Base-by-base conservation (phyloP, 345 rosid genomes). In the Hirschfeldia incana region DNA sequence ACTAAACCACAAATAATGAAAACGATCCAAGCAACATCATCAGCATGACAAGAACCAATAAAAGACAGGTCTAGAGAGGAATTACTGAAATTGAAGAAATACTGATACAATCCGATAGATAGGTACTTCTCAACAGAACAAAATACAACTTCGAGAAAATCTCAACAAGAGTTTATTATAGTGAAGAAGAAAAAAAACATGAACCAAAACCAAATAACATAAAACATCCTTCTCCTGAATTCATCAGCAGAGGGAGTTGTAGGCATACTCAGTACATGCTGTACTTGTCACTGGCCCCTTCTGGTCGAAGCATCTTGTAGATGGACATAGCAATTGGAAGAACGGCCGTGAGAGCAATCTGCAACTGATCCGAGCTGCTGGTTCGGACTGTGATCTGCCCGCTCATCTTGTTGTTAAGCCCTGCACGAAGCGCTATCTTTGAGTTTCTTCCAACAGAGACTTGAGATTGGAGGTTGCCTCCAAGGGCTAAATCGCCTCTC, bases 351-450 rank as follows among this genome's bases (percentile, higher is more conserved):
- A 91, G 94, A 57, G 97, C 97, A 55, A 91, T 81, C 91, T 94
- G 98, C 82, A 94, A 89, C 83, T 94, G 97, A 55, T 94, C 98
- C 0, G 98, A 88, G 86, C 91, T 91, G 85, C 92, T 92, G 46
- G 97, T 91, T 71, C 94, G 81, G 49, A 94, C 85, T 2, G 88
- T 81, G 70, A 94, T 80, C 79, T 94, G 98, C 33, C 98, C 97
- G 0, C 97, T 92, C 82, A 86, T 86, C 88, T 94, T 92, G 86
- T 92, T 92, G 92, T 94, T 94, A 76, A 94, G 80, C 67, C 98
- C 98, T 7, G 95, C 98, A 67, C 97, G 98, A 68, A 92, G 75
- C 1, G 93, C 89, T 8, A 94, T 57, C 87, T 94, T 91, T 3
- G 95, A 91, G 69, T 84, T 73, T 73, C 95, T 79, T 42, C 98